Evolutionary conservation across 2,329 filamentous ascomycete genomes (phyloP), one percentile per base, ranked within the genome.

Genomic region (Nemania abortiva): DNA sequence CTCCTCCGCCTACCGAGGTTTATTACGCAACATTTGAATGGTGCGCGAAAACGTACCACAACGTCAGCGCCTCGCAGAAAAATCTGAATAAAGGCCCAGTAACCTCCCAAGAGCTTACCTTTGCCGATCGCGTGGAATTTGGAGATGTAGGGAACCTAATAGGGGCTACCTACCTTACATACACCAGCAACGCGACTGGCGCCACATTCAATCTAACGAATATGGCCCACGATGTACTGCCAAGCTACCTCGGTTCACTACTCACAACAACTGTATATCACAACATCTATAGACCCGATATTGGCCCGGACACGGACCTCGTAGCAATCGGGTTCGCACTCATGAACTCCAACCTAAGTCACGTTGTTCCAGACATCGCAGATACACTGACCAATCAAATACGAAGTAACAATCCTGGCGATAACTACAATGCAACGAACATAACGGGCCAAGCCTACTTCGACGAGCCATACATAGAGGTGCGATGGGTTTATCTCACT

Each of bases 401-500:
- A 18, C 56, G 68, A 24, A 69, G 65, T 27, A 64, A 65, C 20
- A 45, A 71, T 13, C 65, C 63, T 3, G 70, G 72, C 11, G 71
- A 73, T 57, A 75, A 73, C 54, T 31, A 53, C 18, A 68, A 69
- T 24, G 62, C 71, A 10, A 64, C 71, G 2, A 55, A 11, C 7
- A 37, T 56, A 11, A 27, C 22, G 1, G 71, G 70, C 2, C 27
- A 13, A 3, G 71, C 71, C 9, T 66, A 68, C 29, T 69, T 67
- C 58, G 50, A 69, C 13, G 72, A 71, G 61, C 70, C 72, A 15
- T 72, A 73, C 34, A 71, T 73, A 52, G 62, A 70, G 31, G 68
- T 74, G 6, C 65, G 65, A 15, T 71, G 70, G 68, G 57, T 27
- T 18, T 73, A 69, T 70, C 53, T 73, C 53, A 42, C 63, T 9